phyloP scores from a whole-genome alignment of 768 basidiomycete genomes.

The Bullera alba region DNA sequence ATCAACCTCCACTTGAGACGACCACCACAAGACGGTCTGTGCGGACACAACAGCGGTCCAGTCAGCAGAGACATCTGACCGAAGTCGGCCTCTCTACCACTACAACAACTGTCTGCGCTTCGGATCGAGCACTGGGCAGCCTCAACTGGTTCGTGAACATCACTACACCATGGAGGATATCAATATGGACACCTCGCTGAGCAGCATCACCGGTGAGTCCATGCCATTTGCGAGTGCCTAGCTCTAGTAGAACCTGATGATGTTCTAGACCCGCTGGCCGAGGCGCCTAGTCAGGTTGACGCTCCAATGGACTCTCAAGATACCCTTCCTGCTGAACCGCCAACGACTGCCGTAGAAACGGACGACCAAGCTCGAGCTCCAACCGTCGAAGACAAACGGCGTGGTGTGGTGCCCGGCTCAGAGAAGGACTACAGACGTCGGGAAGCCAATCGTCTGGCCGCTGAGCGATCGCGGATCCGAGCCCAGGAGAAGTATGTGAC shows the following conservation, averaged over 20 bases:
- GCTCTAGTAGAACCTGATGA: too few relatives aligned
- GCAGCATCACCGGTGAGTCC: neutral
- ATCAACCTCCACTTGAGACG: too few relatives aligned
- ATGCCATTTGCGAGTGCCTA: too few relatives aligned
- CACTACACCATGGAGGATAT: neutral
- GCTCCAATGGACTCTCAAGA: too few relatives aligned
- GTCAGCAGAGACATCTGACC: too few relatives aligned
- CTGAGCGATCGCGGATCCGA: conserved; percentile 34
- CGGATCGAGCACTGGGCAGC: conserved; percentile 4
- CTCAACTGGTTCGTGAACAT: conserved; percentile 2
- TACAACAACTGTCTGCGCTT: too few relatives aligned
- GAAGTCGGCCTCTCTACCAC: too few relatives aligned
- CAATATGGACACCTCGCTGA: neutral
- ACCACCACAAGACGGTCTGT: too few relatives aligned
- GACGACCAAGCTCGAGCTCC: neutral
- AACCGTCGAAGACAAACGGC: neutral
- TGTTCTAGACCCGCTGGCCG: too few relatives aligned
- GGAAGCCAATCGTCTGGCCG: conserved; percentile 45
- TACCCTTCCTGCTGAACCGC: too few relatives aligned
- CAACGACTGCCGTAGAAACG: neutral
- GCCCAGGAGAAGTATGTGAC: conserved; percentile 23
- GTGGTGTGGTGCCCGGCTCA: conserved; percentile 9
- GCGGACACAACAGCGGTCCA: too few relatives aligned
- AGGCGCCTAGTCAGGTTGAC: too few relatives aligned
- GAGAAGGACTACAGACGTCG: conserved; percentile 30